Base-by-base conservation (phyloP, 495 filamentous ascomycete species). In the Daldinia concentrica region DNA sequence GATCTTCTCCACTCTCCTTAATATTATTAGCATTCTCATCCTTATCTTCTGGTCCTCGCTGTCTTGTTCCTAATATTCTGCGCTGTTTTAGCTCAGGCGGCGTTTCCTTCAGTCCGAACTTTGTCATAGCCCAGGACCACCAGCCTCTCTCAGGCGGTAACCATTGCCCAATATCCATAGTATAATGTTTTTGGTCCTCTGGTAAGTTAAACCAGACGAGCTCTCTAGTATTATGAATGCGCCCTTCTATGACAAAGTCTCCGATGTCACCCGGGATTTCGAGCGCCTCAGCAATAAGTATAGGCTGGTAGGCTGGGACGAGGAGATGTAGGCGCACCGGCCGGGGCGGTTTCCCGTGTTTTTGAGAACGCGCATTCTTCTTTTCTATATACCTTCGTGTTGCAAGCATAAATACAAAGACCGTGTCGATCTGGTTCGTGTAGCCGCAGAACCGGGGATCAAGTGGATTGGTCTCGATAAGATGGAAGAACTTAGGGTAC, bases 361-460 rank as follows among this genome's bases (percentile, higher is more conserved):
- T 37, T 15, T 39, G 55, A 11, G 55, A 34, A 8, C 55, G 29
- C n/a, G 30, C 30, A 8, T 41, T 37, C 32, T 37, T 58, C 55
- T 39, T 34, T n/a, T 37, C 19, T 34, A 58, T 41, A 12, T 24
- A 24, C 32, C 32, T 34, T 0, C 55, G 30, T 14, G 55, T 37
- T 3, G 55, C 55, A 2, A 58, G 32, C 55, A 58, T 58, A 15
- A 58, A 58, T 34, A 58, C 55, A 19, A 58, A 58, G 30, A 34
- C 55, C 6, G 55, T 58, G 30, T 58, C 55, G 19, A 58, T 58
- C 30, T 58, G 55, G 17, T 58, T 58, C 32, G 55, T 58, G 55
- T 58, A 58, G 29, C 55, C 55, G 34, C 55, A 58, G 34, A 58
- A 58, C 17, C 34, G 30, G 30, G 55, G 55, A 19, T 37, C 55